Evolutionary conservation across 495 filamentous ascomycete genomes (phyloP).

Genomic region (Penicillium bovifimosum): DNA sequence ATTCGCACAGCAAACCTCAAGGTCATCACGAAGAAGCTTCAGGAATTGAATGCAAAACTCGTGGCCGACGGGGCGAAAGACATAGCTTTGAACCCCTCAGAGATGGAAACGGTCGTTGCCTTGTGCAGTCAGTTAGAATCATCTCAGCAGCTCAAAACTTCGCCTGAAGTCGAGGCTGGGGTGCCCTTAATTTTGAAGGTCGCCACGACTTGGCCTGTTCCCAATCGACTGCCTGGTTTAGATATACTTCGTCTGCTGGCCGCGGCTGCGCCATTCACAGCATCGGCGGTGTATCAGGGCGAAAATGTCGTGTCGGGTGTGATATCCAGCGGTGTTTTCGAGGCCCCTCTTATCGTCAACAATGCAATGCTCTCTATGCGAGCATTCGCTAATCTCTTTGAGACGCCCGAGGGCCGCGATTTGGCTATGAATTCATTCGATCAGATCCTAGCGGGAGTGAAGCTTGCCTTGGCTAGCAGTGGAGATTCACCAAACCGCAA

Average conservation of each 20-base stretch:
- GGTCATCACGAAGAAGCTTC: slow-evolving; percentile 67
- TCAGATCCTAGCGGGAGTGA: slow-evolving; percentile 47
- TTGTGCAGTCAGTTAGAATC: slow-evolving; percentile 55
- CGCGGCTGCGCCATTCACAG: slow-evolving; percentile 55
- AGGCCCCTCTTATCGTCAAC: slow-evolving; percentile 54
- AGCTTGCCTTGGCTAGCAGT: slow-evolving; percentile 38
- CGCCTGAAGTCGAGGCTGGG: slow-evolving; percentile 37
- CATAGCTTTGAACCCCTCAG: slow-evolving; percentile 64
- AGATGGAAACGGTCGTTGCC: slow-evolving; percentile 52
- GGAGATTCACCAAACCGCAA: slow-evolving; percentile 63
- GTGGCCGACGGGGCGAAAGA: slow-evolving; percentile 65
- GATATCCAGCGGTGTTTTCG: slow-evolving; percentile 51
- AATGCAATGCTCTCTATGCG: slow-evolving; percentile 83
- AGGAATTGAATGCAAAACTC: slow-evolving; percentile 63
- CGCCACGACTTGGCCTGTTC: slow-evolving; percentile 68
- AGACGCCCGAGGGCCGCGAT: slow-evolving; percentile 61
- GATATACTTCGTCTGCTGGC: slow-evolving; percentile 80
- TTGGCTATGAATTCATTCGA: slow-evolving; percentile 57
- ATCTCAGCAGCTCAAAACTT: slow-evolving; percentile 28
- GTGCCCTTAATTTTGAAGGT: slow-evolving; percentile 60
- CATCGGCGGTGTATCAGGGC: slow-evolving; percentile 53
- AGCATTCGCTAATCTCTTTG: slow-evolving; percentile 81
- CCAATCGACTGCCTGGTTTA: slow-evolving; percentile 72
- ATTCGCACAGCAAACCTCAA: slow-evolving; percentile 57
- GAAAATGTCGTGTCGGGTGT: slow-evolving; percentile 45